A percentile compares a stretch with the other conserved stretches of the same genome.
Conservation (phyloP, 1,284 basidiomycete species). For the Cryptococcus sp. region DNA sequence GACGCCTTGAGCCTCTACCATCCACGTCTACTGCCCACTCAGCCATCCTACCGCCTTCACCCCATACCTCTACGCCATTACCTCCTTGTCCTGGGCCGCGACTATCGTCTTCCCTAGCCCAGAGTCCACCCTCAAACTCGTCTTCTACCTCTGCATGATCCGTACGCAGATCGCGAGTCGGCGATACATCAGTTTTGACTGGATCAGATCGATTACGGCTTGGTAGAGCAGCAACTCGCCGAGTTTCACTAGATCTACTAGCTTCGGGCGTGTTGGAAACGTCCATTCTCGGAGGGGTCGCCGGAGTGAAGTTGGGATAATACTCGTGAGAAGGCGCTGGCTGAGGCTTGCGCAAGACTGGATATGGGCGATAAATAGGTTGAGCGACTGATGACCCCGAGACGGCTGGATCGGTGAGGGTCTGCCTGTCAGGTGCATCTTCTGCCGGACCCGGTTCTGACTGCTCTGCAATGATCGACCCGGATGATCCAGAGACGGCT, state of each 20-base stretch:
- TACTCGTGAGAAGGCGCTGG: slow-evolving; percentile 34
- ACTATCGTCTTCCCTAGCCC: slow-evolving; percentile 17
- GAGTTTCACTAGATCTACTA: too few species aligned
- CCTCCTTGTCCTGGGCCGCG: background rate
- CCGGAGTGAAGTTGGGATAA: slow-evolving; percentile 48
- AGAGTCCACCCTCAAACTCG: slow-evolving; percentile 25
- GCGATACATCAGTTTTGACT: background rate
- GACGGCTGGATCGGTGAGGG: too few species aligned
- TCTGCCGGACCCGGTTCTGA: too few species aligned
- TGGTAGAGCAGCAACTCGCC: background rate
- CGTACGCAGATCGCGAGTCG: slow-evolving; percentile 16
- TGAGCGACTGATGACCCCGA: too few species aligned
- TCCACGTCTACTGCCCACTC: slow-evolving; percentile 30
- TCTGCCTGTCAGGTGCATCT: too few species aligned
- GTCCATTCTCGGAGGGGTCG: background rate
- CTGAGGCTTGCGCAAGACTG: slow-evolving; percentile 29
- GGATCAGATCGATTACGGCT: background rate
- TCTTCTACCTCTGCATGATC: slow-evolving; percentile 31
- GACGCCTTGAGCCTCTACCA: slow-evolving; percentile 14
- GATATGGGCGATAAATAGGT: slow-evolving; percentile 22
- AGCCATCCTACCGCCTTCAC: slow-evolving; percentile 29
- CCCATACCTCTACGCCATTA: slow-evolving; percentile 12
- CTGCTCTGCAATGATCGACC: too few species aligned
- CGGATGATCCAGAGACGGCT: too few species aligned
- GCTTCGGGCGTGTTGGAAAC: background rate